Evolutionary conservation across 2,329 filamentous ascomycete species (phyloP).

Genomic region (Cladosporium cucumerinum): DNA sequence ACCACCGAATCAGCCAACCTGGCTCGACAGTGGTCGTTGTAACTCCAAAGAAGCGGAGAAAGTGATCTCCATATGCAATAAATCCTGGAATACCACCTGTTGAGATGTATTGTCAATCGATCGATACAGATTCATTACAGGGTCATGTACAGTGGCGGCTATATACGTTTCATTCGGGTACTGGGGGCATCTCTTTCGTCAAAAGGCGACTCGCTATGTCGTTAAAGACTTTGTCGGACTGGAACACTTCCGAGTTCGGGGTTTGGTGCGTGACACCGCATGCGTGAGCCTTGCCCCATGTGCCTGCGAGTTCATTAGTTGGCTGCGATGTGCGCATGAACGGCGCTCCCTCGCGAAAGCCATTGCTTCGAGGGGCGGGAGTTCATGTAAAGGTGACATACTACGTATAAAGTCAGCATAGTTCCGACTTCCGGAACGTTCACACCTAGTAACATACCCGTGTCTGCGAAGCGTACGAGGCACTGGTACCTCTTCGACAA

Average conservation of each 20-base stretch:
- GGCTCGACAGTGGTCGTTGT: too few relatives aligned
- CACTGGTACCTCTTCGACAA: slow-evolving; percentile 1
- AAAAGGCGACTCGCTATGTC: background rate
- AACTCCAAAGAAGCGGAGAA: too few relatives aligned
- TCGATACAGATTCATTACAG: background rate
- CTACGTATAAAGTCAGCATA: background rate
- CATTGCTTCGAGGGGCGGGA: background rate
- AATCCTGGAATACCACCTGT: background rate
- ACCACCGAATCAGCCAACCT: too few relatives aligned
- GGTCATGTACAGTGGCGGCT: background rate
- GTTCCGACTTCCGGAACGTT: background rate
- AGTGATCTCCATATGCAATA: too few relatives aligned
- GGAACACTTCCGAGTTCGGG: background rate
- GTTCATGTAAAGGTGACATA: background rate
- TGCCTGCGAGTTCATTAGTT: background rate
- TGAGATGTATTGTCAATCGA: background rate
- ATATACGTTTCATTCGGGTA: background rate
- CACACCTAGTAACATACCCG: background rate
- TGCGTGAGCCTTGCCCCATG: slow-evolving; percentile 11
- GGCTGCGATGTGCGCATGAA: background rate
- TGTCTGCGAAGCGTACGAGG: background rate
- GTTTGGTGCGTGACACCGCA: slow-evolving; percentile 5
- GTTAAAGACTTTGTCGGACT: slow-evolving; percentile 3
- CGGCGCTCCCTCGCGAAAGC: too few relatives aligned
- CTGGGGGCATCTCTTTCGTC: background rate